A percentile compares a stretch with the other conserved stretches of the same genome.
phyloP scores from a whole-genome alignment of 345 rosid species.

The Eucalyptus regnans region DNA sequence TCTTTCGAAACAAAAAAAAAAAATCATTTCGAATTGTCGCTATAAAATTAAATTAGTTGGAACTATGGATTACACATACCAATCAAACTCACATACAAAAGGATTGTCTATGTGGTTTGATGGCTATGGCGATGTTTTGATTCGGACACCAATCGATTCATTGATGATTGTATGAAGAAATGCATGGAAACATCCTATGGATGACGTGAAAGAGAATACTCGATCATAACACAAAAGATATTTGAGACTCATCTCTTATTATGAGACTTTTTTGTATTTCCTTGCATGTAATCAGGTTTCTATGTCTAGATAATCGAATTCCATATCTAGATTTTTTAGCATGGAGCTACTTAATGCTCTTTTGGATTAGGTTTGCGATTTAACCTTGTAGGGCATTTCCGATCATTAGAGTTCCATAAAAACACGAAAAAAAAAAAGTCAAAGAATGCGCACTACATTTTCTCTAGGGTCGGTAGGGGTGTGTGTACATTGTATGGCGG shows the following conservation, averaged over 20 bases:
- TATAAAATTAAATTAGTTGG: neutral
- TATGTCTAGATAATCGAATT: neutral
- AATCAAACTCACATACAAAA: neutral
- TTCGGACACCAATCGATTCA: neutral
- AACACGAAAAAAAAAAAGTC: no score
- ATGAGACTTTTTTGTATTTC: neutral
- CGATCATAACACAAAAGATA: neutral
- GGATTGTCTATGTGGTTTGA: neutral
- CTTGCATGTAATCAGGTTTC: neutral
- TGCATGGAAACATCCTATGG: neutral
- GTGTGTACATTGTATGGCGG: neutral
- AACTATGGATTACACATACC: neutral
- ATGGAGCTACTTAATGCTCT: neutral
- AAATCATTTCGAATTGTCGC: neutral
- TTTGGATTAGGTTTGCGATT: accelerated
- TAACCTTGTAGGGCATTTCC: neutral
- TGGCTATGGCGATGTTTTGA: neutral
- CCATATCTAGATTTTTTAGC: neutral
- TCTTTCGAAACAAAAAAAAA: neutral
- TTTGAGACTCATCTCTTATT: accelerated
- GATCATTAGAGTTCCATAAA: no score
- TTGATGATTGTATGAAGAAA: accelerated
- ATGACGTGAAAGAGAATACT: no score
- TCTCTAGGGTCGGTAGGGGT: neutral
- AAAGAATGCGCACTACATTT: neutral